Evolutionary conservation across 176 grass and related monocot species (phyloP).

Genomic region (Saccharum officinarum): DNA sequence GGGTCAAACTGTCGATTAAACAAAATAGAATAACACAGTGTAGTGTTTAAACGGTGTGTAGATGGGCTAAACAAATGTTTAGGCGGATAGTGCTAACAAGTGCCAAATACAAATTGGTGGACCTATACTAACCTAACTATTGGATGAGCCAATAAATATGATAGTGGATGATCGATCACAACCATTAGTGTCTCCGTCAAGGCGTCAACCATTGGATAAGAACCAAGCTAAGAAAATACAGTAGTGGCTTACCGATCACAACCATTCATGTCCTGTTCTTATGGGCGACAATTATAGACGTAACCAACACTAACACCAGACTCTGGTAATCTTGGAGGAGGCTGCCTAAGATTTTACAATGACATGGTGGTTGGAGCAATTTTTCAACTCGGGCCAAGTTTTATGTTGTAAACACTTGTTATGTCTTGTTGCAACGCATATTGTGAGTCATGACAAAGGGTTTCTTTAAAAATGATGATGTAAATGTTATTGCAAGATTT

Average conservation of each 20-base stretch:
- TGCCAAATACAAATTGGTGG: background rate
- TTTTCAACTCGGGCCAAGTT: too few species aligned
- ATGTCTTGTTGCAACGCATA: too few species aligned
- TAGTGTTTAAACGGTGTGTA: background rate
- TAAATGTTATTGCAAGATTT: too few species aligned
- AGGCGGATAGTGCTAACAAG: background rate
- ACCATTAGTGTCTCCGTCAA: background rate
- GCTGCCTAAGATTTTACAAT: too few species aligned
- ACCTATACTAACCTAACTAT: background rate
- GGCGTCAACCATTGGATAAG: background rate
- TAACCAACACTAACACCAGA: background rate
- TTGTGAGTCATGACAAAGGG: too few species aligned
- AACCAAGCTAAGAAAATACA: background rate
- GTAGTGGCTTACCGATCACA: background rate
- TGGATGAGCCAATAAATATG: background rate
- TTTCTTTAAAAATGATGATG: too few species aligned
- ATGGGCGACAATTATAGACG: background rate
- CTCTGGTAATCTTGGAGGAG: too few species aligned
- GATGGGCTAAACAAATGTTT: fast-evolving
- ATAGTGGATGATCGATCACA: background rate
- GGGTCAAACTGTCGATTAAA: background rate
- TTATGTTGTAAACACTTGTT: too few species aligned
- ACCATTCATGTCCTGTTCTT: background rate
- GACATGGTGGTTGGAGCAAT: too few species aligned
- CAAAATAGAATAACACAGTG: fast-evolving